These are phyloP conservation scores for Aurantiochytrium sp. DNA, from an alignment of 108 stramenopile genomes.

Conservation along the genomic window DNA sequence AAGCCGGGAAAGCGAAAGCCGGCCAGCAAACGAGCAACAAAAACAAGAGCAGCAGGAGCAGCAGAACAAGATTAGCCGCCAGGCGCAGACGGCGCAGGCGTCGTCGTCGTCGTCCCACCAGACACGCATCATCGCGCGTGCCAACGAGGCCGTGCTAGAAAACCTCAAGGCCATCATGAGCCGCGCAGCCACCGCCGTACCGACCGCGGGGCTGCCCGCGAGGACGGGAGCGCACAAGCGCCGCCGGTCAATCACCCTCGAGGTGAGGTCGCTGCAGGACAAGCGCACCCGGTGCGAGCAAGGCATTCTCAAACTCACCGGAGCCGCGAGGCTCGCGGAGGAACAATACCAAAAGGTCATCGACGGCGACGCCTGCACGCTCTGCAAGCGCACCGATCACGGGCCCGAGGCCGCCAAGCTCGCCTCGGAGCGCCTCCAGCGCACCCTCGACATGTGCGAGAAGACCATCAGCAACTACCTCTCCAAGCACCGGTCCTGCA, in stretches of 20 bases:
- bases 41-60: too few species aligned
- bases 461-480: background rate
- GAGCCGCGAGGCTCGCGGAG: conserved; percentile 11
- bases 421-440: background rate
- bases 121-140: too few species aligned
- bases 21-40: too few species aligned
- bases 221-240: background rate
- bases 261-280: background rate
- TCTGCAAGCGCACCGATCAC: background rate
- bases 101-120: too few species aligned
- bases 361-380: background rate
- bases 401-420: background rate
- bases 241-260: background rate
- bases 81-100: too few species aligned
- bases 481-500: background rate
- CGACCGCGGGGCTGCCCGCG: background rate
- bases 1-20: too few species aligned
- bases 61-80: too few species aligned
- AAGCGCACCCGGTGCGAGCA: background rate
- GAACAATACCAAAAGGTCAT: background rate
- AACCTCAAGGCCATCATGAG: background rate
- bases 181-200: background rate
- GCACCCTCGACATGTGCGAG: conserved; percentile 24
- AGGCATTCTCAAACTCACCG: conserved; percentile 4
- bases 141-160: too few species aligned